Base-by-base conservation (phyloP, 192 early-diverging fungal genomes). In the Spizellomyces sp. region DNA sequence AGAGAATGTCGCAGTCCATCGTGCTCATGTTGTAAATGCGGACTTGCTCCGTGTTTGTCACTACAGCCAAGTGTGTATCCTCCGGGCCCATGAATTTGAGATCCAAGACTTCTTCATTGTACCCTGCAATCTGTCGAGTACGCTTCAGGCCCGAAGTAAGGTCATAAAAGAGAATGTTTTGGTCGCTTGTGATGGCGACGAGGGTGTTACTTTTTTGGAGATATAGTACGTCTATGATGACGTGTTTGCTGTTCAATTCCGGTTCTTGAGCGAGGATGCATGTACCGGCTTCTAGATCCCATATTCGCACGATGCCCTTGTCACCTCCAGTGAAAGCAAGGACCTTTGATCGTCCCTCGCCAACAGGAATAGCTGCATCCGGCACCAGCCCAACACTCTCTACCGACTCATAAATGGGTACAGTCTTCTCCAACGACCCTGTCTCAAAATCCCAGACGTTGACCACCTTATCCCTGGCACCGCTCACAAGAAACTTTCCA, bases 101-200 rank as follows among this genome's bases (percentile, higher is more conserved):
- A 73, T 95, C 95, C 12, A 98, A 88, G 44, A 99, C 87, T 68
- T 99, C 98, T 65, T 99, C 94, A 67, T 98, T 98, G 77, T 95
- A 94, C 45, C 98, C 98, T 6, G 94, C 90, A 76, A 98, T 90
- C 77, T 95, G 92, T 66, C 90, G 91, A 19, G 84, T 76, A 5
- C 89, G 85, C 70, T 14, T 17, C 15, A 82, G 62, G 5, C 15
- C n/a, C n/a, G 5, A 70, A 9, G 68, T 61, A 9, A 90, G 75
- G 15, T 84, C 67, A 74, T 94, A 94, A 57, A 96, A 88, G 48
- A 94, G 60, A 67, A 99, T 84, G 73, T 96, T 96, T 72, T 96
- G 93, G 76, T 98, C 97, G 62, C 88, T 92, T 15, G 95, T 97
- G 12, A 95, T 80, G 1, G 88, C 88, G 9, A 88, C 83, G 36